A percentile compares a stretch with the other conserved stretches of the same genome.
phyloP scores from a whole-genome alignment of 1,284 basidiomycete species.

The Xerocomus nothofagi region DNA sequence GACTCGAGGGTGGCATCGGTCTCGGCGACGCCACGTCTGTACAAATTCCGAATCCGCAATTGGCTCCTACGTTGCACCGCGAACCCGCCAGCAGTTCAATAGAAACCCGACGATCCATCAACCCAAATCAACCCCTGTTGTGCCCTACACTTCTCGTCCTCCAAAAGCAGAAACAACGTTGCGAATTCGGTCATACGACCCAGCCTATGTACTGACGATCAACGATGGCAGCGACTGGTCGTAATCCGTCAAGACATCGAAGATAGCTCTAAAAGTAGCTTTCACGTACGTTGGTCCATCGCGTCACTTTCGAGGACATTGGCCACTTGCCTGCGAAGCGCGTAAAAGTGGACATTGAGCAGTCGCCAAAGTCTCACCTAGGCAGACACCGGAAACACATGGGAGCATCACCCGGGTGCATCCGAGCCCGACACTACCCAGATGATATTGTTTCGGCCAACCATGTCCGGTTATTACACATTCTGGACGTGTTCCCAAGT shows the following conservation, averaged over 20 bases:
- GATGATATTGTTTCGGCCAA: no score
- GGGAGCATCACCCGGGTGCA: no score
- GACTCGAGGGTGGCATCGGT: no score
- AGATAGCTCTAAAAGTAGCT: background rate
- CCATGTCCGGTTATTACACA: no score
- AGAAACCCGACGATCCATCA: background rate
- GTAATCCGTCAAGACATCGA: constrained; percentile 3
- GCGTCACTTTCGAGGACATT: background rate
- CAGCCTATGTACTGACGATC: constrained; percentile 2
- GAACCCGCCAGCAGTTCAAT: no score
- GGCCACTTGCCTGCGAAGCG: background rate
- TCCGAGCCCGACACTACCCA: no score
- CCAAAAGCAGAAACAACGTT: background rate
- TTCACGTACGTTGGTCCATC: constrained; percentile 1
- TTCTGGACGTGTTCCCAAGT: no score
- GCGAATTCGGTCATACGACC: background rate
- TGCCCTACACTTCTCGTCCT: constrained; percentile 2
- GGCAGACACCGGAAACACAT: no score
- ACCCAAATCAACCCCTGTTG: constrained; percentile 10
- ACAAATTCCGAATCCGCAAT: no score
- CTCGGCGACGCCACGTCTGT: no score
- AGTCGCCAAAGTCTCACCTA: constrained; percentile 7
- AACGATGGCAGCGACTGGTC: constrained; percentile 1
- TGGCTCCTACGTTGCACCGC: no score
- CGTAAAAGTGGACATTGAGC: background rate